Percentiles rank a stretch among this genome's conserved stretches.
These are phyloP conservation scores for Thuja plicata DNA, from an alignment of 83 land plant genomes.

Conservation along the genomic window DNA sequence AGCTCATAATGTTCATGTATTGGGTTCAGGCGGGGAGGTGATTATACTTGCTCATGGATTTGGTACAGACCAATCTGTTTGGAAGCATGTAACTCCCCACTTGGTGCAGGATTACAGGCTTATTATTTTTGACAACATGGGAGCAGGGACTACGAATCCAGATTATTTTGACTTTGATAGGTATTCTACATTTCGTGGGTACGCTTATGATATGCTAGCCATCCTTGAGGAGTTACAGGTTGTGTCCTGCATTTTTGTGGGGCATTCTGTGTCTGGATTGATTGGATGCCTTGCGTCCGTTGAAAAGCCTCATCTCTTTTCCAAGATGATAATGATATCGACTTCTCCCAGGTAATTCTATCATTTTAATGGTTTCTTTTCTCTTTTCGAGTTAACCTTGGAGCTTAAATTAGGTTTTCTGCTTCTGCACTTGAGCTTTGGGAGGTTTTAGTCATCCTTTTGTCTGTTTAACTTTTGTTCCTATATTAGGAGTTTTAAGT, in stretches of 20 bases:
- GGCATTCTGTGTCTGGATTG: constrained; percentile 89
- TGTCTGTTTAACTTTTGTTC: background rate
- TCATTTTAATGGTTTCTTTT: background rate
- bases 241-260: constrained; percentile 73
- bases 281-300: constrained; percentile 83
- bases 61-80: constrained; percentile 96
- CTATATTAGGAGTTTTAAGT: background rate
- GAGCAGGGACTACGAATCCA: constrained; percentile 92
- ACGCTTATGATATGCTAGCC: constrained; percentile 78
- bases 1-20: constrained; percentile 80
- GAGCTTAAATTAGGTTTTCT: background rate
- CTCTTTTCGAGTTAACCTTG: background rate
- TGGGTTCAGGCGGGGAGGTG: constrained; percentile 60
- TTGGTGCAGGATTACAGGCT: constrained; percentile 70
- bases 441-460: background rate
- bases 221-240: constrained; percentile 78
- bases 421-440: background rate
- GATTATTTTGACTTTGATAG: constrained; percentile 90
- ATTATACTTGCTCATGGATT: constrained; percentile 93
- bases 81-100: constrained; percentile 91
- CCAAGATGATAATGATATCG: constrained; percentile 66
- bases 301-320: constrained; percentile 78
- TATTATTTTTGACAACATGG: constrained; percentile 86
- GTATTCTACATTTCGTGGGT: constrained; percentile 81
- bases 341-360: constrained; percentile 77